phyloP scores from a whole-genome alignment of 768 basidiomycete genomes.

The Tulasnella sp. region DNA sequence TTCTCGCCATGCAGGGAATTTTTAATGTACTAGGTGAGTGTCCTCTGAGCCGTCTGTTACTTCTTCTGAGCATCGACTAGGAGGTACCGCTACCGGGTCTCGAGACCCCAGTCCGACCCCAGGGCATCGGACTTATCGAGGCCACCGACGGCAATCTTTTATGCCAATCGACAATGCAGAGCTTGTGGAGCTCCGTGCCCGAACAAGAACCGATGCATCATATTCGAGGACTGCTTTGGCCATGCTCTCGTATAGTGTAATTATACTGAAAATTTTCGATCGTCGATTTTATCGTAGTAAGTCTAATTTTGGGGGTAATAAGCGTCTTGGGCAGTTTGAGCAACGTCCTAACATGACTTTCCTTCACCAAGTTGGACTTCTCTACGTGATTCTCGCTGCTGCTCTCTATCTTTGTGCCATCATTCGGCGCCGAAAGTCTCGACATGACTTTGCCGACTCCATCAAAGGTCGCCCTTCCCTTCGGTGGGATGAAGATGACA shows the following conservation, averaged over 20 bases:
- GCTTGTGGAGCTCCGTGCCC: slow-evolving; percentile 69
- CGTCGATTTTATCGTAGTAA: slow-evolving; percentile 69
- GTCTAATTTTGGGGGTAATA: slow-evolving; percentile 41
- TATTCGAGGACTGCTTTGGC: slow-evolving; percentile 77
- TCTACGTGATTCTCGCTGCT: slow-evolving; percentile 52
- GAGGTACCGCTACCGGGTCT: not conserved
- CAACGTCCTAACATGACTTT: not conserved
- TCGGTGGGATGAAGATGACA: slow-evolving; percentile 23
- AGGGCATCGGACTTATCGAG: slow-evolving; percentile 36
- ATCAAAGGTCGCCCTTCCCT: slow-evolving; percentile 8
- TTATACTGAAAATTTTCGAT: slow-evolving; percentile 81
- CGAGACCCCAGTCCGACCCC: not conserved
- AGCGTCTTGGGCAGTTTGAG: not conserved
- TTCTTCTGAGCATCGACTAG: not conserved
- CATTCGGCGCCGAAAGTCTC: slow-evolving; percentile 65
- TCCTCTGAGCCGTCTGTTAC: not conserved
- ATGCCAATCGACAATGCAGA: slow-evolving; percentile 45
- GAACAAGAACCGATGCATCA: slow-evolving; percentile 80
- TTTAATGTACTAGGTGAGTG: not conserved
- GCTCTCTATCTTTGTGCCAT: slow-evolving; percentile 63
- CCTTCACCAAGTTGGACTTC: slow-evolving; percentile 40
- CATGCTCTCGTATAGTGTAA: slow-evolving; percentile 70
- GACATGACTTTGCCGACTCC: slow-evolving; percentile 77
- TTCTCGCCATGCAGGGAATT: not conserved
- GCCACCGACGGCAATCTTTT: slow-evolving; percentile 46